Evolutionary conservation across 768 basidiomycete species (phyloP).

Genomic region (Suillus lakei): DNA sequence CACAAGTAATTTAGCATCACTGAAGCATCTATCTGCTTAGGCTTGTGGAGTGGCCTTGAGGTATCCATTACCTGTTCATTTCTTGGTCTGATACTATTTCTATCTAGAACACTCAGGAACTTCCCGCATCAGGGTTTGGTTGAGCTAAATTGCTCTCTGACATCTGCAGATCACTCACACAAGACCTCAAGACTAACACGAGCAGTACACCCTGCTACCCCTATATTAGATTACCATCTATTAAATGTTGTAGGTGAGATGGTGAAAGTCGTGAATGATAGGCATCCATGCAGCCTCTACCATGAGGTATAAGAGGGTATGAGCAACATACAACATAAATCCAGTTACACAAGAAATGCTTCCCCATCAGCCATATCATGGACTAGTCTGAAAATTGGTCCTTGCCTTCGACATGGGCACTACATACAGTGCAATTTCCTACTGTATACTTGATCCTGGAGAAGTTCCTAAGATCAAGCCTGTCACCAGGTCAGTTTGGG

Average conservation of each 20-base stretch:
- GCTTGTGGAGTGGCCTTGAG: constrained; percentile 7
- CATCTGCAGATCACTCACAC: not conserved
- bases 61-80: not conserved
- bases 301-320: constrained; percentile 7
- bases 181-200: not conserved
- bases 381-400: constrained; percentile 40
- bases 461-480: constrained; percentile 40
- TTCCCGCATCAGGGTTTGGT: not conserved
- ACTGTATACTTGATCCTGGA: constrained; percentile 46
- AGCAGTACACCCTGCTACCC: not conserved
- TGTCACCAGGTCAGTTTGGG: constrained; percentile 33
- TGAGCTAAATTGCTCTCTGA: not conserved
- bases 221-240: not conserved
- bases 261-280: constrained; percentile 1
- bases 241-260: constrained; percentile 6
- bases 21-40: not conserved
- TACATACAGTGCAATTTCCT: constrained; percentile 46
- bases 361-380: constrained; percentile 42
- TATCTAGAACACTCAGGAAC: not conserved
- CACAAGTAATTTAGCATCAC: not conserved
- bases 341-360: constrained; percentile 27
- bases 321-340: not conserved
- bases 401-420: constrained; percentile 47
- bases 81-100: not conserved
- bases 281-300: not conserved